Percentiles rank a stretch among this genome's conserved stretches.
These are phyloP conservation scores for Stromatinia cepivora DNA, from an alignment of 2,329 filamentous ascomycete genomes.

Conservation along the genomic window DNA sequence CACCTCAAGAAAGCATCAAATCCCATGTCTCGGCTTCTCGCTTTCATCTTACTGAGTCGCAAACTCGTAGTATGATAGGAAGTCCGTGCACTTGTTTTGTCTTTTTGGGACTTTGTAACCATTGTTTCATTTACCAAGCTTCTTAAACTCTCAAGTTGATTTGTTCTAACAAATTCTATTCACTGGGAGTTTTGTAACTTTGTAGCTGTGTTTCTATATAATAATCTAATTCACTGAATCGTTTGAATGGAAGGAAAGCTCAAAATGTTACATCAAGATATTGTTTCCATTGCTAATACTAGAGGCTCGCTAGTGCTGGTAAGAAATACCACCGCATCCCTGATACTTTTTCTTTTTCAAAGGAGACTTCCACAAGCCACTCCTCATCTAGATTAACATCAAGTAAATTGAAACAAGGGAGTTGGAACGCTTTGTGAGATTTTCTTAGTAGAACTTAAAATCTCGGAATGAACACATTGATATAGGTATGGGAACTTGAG, in stretches of 20 bases:
- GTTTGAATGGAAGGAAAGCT: neutral
- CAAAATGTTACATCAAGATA: neutral
- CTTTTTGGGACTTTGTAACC: neutral
- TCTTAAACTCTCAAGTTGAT: neutral
- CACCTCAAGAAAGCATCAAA: neutral
- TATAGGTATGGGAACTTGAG: neutral
- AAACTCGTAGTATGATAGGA: neutral
- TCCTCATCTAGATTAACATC: constrained; percentile 1
- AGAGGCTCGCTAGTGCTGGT: neutral
- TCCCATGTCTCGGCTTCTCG: neutral
- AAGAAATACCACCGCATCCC: neutral
- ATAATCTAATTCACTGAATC: neutral
- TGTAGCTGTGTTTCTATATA: neutral
- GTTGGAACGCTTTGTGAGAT: neutral
- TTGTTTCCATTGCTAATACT: neutral
- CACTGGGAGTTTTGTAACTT: neutral
- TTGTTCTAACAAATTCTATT: neutral
- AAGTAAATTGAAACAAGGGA: constrained; percentile 4
- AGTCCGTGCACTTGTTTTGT: constrained; percentile 10
- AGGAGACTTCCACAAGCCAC: neutral
- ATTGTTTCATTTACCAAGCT: constrained; percentile 3
- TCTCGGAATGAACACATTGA: neutral
- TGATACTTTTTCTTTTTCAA: neutral
- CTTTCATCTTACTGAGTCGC: neutral
- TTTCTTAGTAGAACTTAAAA: neutral